Evolutionary conservation across 2,329 filamentous ascomycete genomes (phyloP).

Genomic region (Neonectria faginata): DNA sequence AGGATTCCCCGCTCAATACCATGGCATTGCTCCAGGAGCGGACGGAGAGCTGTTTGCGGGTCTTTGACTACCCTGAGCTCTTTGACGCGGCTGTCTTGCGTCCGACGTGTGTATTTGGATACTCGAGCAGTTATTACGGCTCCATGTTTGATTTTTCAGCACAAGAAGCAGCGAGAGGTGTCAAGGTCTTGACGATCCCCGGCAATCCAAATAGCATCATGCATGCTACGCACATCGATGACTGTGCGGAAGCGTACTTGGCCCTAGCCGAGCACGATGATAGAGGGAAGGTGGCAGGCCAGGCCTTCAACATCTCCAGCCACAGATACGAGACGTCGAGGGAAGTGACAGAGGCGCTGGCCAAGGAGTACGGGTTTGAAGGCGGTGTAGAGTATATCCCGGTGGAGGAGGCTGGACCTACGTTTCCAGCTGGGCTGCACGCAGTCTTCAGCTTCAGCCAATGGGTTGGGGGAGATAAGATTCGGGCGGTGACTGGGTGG

Average conservation of each 20-base stretch:
- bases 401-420: slow-evolving; percentile 28
- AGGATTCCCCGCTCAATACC: slow-evolving; percentile 54
- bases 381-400: slow-evolving; percentile 46
- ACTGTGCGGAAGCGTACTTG: slow-evolving; percentile 62
- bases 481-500: slow-evolving; percentile 56
- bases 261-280: slow-evolving; percentile 54
- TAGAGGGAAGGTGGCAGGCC: slow-evolving; percentile 49
- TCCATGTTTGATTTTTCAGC: slow-evolving; percentile 52
- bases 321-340: slow-evolving; percentile 57
- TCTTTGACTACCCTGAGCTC: slow-evolving; percentile 51
- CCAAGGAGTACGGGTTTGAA: slow-evolving; percentile 54
- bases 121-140: slow-evolving; percentile 59
- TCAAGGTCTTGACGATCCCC: slow-evolving; percentile 48
- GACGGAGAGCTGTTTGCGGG: slow-evolving; percentile 44
- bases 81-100: slow-evolving; percentile 59
- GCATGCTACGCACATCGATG: slow-evolving; percentile 62
- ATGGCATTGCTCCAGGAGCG: slow-evolving; percentile 47
- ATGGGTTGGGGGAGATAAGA: slow-evolving; percentile 58
- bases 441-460: slow-evolving; percentile 53
- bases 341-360: slow-evolving; percentile 54
- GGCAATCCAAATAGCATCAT: slow-evolving; percentile 54
- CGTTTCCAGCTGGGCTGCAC: slow-evolving; percentile 37
- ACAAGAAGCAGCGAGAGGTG: slow-evolving; percentile 31
- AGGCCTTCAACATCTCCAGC: slow-evolving; percentile 61
- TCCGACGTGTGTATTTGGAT: slow-evolving; percentile 61